Base-by-base conservation (phyloP, 805 yeast genomes). In the Candida rishiriensis region DNA sequence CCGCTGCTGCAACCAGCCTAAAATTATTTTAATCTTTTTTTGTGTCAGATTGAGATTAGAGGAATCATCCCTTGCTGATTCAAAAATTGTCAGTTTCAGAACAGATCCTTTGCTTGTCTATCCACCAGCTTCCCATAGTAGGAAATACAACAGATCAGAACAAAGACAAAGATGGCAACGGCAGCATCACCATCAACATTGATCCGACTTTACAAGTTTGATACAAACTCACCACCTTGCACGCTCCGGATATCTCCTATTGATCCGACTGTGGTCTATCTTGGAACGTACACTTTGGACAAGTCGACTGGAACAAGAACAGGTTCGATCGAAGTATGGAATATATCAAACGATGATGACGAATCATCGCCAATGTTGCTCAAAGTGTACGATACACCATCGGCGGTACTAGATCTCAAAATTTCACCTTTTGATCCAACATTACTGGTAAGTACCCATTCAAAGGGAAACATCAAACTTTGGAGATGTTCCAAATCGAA, bases 271-370 rank as follows among this genome's bases (percentile, higher is more conserved):
- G 57, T 75, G 10, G 50, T 88, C 1, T 58, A 88, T 10, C 61
- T 88, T 1, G 98, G 97, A 0, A 89, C 97, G 0, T 91, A 93
- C 60, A 78, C 83, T 43, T 69, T 91, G 32, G 81, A 87, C 52
- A 69, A 72, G 10, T 67, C 73, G 13, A 82, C 39, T 3, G 35
- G 35, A 10, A 18, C 4, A 13, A 70, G 97, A 45, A 73, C 77
- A 38, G 99, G 99, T 0, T 66, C 77, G 1, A 57, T 76, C 34
- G 81, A 74, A 47, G 53, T 72, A 1, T 72, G 70, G 63, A 33
- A 12, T 12, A 26, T 39, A 14, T 21, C 50, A 7, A 38, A 48
- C 1, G 45, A 64, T 3, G n/a, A 66, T 0, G 38, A 51, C 2
- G 54, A 68, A 1, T n/a, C n/a, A 21, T 21, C 26, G 7, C 26